Evolutionary conservation across 140 eudicot species (phyloP).

Genomic region (Bidens hawaiensis): DNA sequence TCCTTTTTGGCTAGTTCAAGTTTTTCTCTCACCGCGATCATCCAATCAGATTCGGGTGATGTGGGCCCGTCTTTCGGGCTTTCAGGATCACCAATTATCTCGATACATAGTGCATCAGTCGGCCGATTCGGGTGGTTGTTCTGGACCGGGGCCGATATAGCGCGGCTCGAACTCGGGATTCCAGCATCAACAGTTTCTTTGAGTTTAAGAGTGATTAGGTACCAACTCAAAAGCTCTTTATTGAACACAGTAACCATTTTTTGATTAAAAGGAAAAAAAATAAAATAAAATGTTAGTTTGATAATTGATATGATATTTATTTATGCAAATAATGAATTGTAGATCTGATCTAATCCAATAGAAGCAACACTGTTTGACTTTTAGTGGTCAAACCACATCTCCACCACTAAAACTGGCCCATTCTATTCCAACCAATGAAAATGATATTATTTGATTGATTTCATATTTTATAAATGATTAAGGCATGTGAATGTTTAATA

Average conservation of each 20-base stretch:
- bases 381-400: not conserved
- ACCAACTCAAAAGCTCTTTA: constrained; percentile 96
- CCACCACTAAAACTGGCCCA: constrained; percentile 2
- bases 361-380: constrained; percentile 28
- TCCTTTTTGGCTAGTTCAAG: constrained; percentile 61
- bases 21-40: constrained; percentile 53
- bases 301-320: not conserved
- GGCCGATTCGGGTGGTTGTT: constrained; percentile 21
- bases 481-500: not conserved
- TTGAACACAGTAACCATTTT: constrained; percentile 85
- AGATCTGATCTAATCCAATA: constrained; percentile 16
- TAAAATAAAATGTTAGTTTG: not conserved
- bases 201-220: constrained; percentile 85
- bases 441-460: not conserved
- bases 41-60: constrained; percentile 65
- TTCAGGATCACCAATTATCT: constrained; percentile 29
- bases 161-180: constrained; percentile 27
- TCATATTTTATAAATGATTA: not conserved
- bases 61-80: constrained; percentile 21
- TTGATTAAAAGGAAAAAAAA: constrained; percentile 10
- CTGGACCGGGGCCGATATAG: constrained; percentile 19
- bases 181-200: constrained; percentile 78
- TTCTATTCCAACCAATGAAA: not conserved
- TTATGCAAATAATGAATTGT: too few species aligned
- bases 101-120: constrained; percentile 24